Evolutionary conservation across 371 early-diverging fungal species (phyloP), one percentile per base, ranked within the genome.

Genomic region (Nematocida ausubeli): DNA sequence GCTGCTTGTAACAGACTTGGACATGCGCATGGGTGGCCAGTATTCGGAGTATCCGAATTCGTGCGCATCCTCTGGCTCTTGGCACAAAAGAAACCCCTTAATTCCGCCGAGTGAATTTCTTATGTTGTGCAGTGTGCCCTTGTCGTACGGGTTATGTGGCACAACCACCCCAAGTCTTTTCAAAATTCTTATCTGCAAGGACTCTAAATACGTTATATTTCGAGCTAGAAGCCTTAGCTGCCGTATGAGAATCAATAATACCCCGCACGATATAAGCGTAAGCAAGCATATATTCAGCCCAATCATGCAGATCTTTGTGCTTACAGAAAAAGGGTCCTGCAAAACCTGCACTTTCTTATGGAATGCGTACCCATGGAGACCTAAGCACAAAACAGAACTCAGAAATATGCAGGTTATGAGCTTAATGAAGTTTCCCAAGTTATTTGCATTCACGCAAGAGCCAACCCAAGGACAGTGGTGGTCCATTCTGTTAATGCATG

Each of bases 391-490:
- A 12, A 37, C 12, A 42, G 40, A 49, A 44, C 19, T 49, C 5
- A 54, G 37, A 28, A 69, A 26, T 30, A 69, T 55, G 63, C 79
- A 82, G 32, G 80, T 70, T 7, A 87, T 22, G 40, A 87, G 84
- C 34, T 83, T 60, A 24, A 86, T 70, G 71, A 87, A 87, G 69
- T 85, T 72, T 7, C 88, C 89, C 34, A 87, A 85, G 65, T 88
- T 89, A 22, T 82, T 71, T 72, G 84, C 94, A 86, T 94, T 93
- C 56, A 95, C 89, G 92, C 95, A 98, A 1, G 93, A 93, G 84
- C 89, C 88, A 14, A 93, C 92, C 96, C 96, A 96, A 14, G 94
- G 94, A 80, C 97, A 97, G 84, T 96, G 96, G 82, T 96, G 97
- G 81, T 97, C 98, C 88, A 97, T 95, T 70, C 89, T 89, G n/a